Evolutionary conservation across 257 asterid species (phyloP).

Genomic region (Fraxinus pennsylvanica): DNA sequence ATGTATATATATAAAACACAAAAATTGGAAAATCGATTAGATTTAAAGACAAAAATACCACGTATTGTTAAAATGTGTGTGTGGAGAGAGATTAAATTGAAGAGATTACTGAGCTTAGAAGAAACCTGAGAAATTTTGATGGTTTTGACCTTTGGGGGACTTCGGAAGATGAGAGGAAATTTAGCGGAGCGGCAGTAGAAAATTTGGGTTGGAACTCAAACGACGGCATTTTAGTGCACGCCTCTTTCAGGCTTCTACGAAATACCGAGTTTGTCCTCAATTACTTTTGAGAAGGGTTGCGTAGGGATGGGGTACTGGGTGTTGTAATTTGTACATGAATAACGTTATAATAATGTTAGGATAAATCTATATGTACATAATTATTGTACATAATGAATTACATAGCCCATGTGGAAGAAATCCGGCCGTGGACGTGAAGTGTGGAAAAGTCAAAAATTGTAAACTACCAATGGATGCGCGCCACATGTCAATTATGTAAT

Average conservation of each 20-base stretch:
- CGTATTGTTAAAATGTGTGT: neutral
- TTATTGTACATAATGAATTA: no score
- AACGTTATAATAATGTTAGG: no score
- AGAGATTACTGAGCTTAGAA: neutral
- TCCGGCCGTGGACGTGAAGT: no score
- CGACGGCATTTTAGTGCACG: conserved; percentile 14
- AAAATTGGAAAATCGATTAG: neutral
- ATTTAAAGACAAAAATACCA: neutral
- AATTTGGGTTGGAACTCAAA: neutral
- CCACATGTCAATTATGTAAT: no score
- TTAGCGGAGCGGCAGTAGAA: conserved; percentile 1
- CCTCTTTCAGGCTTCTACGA: neutral
- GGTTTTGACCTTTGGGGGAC: neutral
- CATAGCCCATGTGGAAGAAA: no score
- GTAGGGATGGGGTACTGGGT: no score
- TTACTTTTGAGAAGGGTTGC: no score
- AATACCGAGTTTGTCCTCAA: conserved; percentile 27
- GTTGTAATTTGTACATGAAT: no score
- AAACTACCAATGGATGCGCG: no score
- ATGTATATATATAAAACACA: neutral
- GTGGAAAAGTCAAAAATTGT: no score
- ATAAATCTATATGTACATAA: no score
- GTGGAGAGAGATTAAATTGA: neutral
- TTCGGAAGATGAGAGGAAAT: conserved; percentile 6
- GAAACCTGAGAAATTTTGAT: neutral